Conservation (phyloP, 2,329 filamentous ascomycete species). For the Blastomyces gilchristii region DNA sequence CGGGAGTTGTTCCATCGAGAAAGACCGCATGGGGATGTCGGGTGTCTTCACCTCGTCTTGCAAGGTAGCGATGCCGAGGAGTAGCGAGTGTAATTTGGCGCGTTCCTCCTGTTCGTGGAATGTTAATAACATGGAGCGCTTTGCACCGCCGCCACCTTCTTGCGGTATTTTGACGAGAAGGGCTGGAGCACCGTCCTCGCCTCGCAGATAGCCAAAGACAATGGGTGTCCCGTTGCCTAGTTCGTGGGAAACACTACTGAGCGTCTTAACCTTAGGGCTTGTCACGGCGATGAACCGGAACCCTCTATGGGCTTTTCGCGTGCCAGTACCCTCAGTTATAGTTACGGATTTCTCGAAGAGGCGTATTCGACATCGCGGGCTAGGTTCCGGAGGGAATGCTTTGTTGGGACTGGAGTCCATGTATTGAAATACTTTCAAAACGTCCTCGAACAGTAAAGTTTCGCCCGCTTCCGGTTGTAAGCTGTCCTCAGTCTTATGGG, state of each 20-base stretch:
- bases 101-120: constrained; percentile 67
- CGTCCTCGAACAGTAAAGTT: constrained; percentile 55
- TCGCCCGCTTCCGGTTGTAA: constrained; percentile 62
- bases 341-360: constrained; percentile 63
- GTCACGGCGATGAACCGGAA: constrained; percentile 72
- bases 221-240: constrained; percentile 57
- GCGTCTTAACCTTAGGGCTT: constrained; percentile 62
- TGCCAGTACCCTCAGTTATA: constrained; percentile 61
- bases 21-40: constrained; percentile 56
- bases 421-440: constrained; percentile 67
- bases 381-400: constrained; percentile 64
- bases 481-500: constrained; percentile 61
- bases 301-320: constrained; percentile 63
- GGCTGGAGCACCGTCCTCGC: constrained; percentile 58
- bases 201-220: constrained; percentile 65
- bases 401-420: constrained; percentile 63
- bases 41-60: constrained; percentile 59
- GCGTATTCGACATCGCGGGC: constrained; percentile 59
- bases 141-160: constrained; percentile 38
- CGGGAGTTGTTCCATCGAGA: constrained; percentile 48
- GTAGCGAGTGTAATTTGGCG: constrained; percentile 57
- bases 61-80: constrained; percentile 61
- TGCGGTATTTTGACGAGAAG: constrained; percentile 62
- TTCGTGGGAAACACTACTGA: constrained; percentile 65
- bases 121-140: constrained; percentile 64